A percentile compares a stretch with the other conserved stretches of the same genome.
Conservation (phyloP, 2,329 filamentous ascomycete species). For the Davidsoniella eucalypti region DNA sequence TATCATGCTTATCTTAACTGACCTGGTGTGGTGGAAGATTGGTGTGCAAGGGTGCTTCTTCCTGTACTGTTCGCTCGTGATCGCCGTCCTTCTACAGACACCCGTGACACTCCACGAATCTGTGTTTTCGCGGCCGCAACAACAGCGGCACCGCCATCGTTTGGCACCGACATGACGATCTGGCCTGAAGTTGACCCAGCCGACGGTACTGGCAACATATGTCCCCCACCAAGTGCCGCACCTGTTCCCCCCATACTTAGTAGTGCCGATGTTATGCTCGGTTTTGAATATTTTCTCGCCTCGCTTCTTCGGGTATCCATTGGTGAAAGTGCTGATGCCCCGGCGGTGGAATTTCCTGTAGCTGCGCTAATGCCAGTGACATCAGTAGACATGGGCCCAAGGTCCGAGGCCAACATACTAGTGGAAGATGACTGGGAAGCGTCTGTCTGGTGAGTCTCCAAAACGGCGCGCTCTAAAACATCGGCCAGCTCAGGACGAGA, state of each 20-base stretch:
- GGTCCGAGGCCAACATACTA: neutral
- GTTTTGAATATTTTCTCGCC: neutral
- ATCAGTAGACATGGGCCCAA: neutral
- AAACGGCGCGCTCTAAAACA: neutral
- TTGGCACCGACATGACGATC: slow-evolving; percentile 12
- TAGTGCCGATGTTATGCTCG: slow-evolving; percentile 12
- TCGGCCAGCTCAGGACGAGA: neutral
- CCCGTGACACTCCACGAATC: slow-evolving; percentile 8
- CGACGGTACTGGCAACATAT: slow-evolving; percentile 10
- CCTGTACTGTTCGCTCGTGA: neutral
- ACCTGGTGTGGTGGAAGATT: no score
- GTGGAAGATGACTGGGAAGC: neutral
- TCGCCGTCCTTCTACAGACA: neutral
- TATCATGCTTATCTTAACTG: no score
- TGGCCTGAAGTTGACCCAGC: slow-evolving; percentile 1
- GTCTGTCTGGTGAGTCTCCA: neutral
- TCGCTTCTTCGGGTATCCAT: neutral
- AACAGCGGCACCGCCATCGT: slow-evolving; percentile 2
- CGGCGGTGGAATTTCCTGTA: neutral
- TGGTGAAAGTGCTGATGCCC: neutral
- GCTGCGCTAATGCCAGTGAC: no score
- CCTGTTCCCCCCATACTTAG: slow-evolving; percentile 11
- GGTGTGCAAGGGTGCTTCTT: neutral
- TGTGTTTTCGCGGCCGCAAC: slow-evolving; percentile 6
- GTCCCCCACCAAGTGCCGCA: slow-evolving; percentile 8